Base-by-base conservation (phyloP, 768 basidiomycete species). In the Chalciporus pseudorubinellus region DNA sequence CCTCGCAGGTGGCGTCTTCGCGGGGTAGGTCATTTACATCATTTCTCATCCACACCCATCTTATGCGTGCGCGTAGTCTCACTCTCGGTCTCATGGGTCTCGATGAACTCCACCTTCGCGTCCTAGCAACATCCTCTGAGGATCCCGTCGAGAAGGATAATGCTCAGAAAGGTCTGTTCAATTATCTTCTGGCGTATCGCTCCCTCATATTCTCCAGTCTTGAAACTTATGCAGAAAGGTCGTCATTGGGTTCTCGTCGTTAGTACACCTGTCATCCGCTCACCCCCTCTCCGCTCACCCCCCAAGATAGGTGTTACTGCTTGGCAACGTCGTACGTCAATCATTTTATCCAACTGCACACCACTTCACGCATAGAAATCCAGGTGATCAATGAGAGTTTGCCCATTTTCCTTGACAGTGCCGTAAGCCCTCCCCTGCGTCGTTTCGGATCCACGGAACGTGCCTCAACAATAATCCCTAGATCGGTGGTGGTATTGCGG, bases 171-270 rank as follows among this genome's bases (percentile, higher is more conserved):
- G 89, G 89, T 85, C 44, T 2, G 67, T 50, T 1, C 1, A 3
- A 28, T 4, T 28, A 16, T 39, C 14, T n/a, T 21, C 0, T 9
- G 13, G 2, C 10, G 14, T 16, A 9, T 1, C 26, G 4, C 14
- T 34, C 3, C 8, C 55, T 57, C 41, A 65, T 43, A 31, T 6
- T 13, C 24, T 34, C 48, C 48, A 84, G 84, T 85, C 18, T 69
- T 84, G 29, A 64, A 62, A 10, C 66, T 85, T 14, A 78, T 85
- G 77, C 67, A 73, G 33, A 79, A 75, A 56, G 88, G 90, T 0
- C 80, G 91, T 3, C 92, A 94, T 68, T 94, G 95, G 95, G 92
- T 98, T 12, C 80, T 98, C 9, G 95, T 97, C 46, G 94, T 92
- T 62, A 46, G 77, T 40, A 14, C 34, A 39, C 18, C 39, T 36